Evolutionary conservation across 768 basidiomycete genomes (phyloP).

Genomic region (Termitomyces sp.): DNA sequence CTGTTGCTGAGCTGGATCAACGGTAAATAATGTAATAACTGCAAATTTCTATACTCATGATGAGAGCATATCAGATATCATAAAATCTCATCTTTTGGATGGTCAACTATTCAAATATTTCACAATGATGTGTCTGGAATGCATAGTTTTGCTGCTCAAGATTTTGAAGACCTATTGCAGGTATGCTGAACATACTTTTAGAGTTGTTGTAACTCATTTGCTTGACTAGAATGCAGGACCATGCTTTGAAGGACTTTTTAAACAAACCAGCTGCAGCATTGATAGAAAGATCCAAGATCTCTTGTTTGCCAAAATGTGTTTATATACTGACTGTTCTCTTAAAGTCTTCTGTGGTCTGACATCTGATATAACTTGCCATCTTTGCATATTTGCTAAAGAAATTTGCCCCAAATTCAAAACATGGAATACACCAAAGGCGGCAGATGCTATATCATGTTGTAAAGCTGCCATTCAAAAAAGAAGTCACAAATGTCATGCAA

Average conservation of each 20-base stretch:
- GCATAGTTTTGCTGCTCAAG: neutral
- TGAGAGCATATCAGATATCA: slow-evolving; percentile 4
- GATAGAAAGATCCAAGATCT: slow-evolving; percentile 14
- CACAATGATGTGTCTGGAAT: neutral
- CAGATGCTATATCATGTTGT: neutral
- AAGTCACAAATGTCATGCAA: neutral
- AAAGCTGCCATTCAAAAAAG: no score
- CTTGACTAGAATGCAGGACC: slow-evolving; percentile 8
- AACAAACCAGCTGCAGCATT: slow-evolving; percentile 1
- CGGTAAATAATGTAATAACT: slow-evolving; percentile 6
- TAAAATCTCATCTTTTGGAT: neutral
- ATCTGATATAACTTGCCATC: neutral
- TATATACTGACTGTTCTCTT: slow-evolving; percentile 21
- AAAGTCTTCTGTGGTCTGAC: neutral
- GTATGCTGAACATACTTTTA: neutral
- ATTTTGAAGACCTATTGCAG: neutral
- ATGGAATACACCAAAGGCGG: no score
- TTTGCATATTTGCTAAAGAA: neutral
- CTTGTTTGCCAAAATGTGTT: slow-evolving; percentile 15
- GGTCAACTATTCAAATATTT: neutral
- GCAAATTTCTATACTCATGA: neutral
- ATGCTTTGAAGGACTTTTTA: slow-evolving; percentile 9
- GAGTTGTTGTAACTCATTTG: neutral
- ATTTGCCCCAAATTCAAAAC: no score
- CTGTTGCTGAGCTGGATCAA: slow-evolving; percentile 11